Base-by-base conservation (phyloP, 768 basidiomycete genomes). In the Tubosaeta brunneosetosa region DNA sequence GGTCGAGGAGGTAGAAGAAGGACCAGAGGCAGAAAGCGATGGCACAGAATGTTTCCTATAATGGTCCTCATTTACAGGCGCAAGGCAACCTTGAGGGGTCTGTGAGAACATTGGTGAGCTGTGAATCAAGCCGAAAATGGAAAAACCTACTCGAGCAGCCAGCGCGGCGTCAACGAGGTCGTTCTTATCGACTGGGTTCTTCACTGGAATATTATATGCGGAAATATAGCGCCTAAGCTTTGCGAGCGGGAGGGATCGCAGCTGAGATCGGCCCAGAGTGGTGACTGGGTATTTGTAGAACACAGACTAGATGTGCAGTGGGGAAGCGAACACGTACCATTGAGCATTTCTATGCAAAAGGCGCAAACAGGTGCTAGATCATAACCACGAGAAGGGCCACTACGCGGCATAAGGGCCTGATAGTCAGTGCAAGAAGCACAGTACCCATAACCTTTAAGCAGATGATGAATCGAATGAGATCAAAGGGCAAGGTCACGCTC, bases 371-470 rank as follows among this genome's bases (percentile, higher is more conserved):
- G 69, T 55, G 80, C 77, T 8, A 72, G 61, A 61, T 87, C 85
- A 65, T 90, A 85, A 4, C 88, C 88, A 31, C 73, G 77, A 10
- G 67, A 42, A 10, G 77, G 78, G 8, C 62, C 56, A 25, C 61
- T 56, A 8, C 86, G 76, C n/a, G 88, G 88, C 82, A 88, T 82
- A 37, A 91, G 74, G 1, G 86, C 89, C 62, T 84, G 85, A 65
- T 79, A 89, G 62, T 90, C 88, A 2, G 82, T 74, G 66, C 89
- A 91, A 40, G 77, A 81, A 34, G 81, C 75, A 62, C 89, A 91
- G 62, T 88, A 91, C 6, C 73, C 68, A 66, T 82, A 86, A 31
- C 88, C 88, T 91, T 60, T 17, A 8, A 22, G 1, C 11, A 56
- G 33, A 36, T 32, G 49, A 41, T 10, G 22, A 9, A n/a, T 44